Conservation (phyloP, 257 asterid genomes). For the Capsicum pubescens region DNA sequence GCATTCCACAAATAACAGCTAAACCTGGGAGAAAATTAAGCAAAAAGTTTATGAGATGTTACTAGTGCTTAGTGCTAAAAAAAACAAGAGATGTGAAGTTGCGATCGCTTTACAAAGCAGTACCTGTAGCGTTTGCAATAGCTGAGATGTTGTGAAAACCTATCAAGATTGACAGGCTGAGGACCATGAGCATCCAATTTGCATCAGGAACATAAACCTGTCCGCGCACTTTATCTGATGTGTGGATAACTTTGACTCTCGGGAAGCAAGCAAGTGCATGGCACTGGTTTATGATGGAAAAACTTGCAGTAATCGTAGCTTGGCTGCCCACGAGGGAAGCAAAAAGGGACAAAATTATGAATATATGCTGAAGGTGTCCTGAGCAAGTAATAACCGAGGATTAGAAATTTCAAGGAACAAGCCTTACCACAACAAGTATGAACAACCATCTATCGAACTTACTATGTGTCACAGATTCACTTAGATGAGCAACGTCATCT, state of each 20-base stretch:
- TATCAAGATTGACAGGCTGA: constrained; percentile 72
- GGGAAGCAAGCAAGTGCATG: constrained; percentile 91
- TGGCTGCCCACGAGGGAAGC: constrained; percentile 99
- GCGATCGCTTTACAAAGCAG: background rate
- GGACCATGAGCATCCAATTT: constrained; percentile 83
- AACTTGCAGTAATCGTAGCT: constrained; percentile 92
- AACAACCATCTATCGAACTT: constrained; percentile 36
- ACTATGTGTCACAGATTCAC: constrained; percentile 86
- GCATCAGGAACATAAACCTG: constrained; percentile 89
- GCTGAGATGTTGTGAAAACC: constrained; percentile 70
- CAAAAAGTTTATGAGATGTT: background rate
- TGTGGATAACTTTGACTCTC: constrained; percentile 86
- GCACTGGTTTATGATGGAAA: constrained; percentile 93
- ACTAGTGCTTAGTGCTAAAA: background rate
- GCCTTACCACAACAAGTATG: background rate
- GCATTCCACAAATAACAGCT: constrained; percentile 71
- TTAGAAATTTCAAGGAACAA: constrained; percentile 5
- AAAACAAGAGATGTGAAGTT: background rate
- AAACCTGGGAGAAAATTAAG: constrained; percentile 55
- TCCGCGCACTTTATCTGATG: constrained; percentile 78
- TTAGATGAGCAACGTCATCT: constrained; percentile 65
- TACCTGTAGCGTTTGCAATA: constrained; percentile 86
- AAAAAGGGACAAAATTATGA: constrained; percentile 74
- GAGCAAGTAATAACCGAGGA: constrained; percentile 42
- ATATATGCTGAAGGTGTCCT: constrained; percentile 74